Base-by-base conservation (phyloP, 2,329 filamentous ascomycete species). In the Ceratocystis alfenasii region DNA sequence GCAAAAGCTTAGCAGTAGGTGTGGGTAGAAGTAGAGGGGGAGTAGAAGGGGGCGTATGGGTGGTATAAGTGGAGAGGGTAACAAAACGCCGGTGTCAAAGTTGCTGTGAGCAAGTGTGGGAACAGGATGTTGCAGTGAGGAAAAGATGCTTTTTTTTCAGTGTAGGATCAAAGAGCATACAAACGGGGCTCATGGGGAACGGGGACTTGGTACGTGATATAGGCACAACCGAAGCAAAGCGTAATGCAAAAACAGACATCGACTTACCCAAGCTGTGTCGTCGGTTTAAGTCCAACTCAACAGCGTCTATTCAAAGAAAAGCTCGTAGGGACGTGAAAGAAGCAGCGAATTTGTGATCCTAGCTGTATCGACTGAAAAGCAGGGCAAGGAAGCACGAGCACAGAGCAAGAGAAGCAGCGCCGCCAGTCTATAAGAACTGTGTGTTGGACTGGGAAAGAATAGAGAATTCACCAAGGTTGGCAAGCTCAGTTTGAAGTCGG, bases 61-160 rank as follows among this genome's bases (percentile, higher is more conserved):
- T 59, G 55, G 55, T 59, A 59, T 59, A 59, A 59, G 55, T 59
- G 55, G 55, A 59, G 55, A 59, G 55, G 36, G 55, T 59, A 59
- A 36, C 55, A 59, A 33, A 22, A 59, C 55, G 30, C 55, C 28
- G 55, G 55, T 59, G 28, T 33, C 55, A 59, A 59, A 33, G 55
- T 33, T 30, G 33, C 17, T n/a, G 12, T 33, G 17, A 17, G 17
- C 55, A 36, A 36, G 28, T 36, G 55, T 59, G 30, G 55, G 55
- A 59, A 10, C n/a, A 59, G 55, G 33, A 36, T 59, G 55, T 30
- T 59, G 55, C 55, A 59, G 55, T 17, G 30, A 59, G 30, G 28
- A 53, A n/a, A 53, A 28, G 20, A 53, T 41, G 36, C 36, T 41
- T 53, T 53, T 20, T 25, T 53, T 53, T 53, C 20, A 25, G 25